Conservation (phyloP, 768 basidiomycete species). For the Tylopilus plumbeoviolaceoides region DNA sequence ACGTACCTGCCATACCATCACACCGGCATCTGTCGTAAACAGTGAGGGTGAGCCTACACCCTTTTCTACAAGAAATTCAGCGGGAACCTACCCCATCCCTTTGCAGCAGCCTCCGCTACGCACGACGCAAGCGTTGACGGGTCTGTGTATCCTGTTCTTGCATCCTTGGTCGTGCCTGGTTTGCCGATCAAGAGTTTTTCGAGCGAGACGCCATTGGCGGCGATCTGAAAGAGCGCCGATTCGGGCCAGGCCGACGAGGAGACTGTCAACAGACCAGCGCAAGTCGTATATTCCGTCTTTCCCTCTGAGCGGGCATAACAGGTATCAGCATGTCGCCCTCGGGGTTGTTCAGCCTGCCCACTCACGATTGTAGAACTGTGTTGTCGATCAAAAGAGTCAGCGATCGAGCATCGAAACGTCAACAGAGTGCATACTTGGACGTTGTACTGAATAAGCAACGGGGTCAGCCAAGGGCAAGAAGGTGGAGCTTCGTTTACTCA, state of each 20-base stretch:
- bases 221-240: constrained; percentile 52
- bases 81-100: constrained; percentile 51
- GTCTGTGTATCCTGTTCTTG: constrained; percentile 54
- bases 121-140: constrained; percentile 57
- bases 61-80: background rate
- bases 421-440: constrained; percentile 31
- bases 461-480: background rate
- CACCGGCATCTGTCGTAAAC: constrained; percentile 31
- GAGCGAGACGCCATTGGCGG: constrained; percentile 40
- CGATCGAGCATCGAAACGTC: background rate
- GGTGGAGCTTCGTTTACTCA: background rate
- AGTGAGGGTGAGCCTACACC: background rate
- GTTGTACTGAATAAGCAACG: constrained; percentile 24
- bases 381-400: constrained; percentile 1
- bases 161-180: constrained; percentile 40
- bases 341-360: background rate
- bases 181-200: constrained; percentile 57
- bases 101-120: constrained; percentile 51
- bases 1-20: constrained; percentile 41
- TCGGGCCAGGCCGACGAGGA: constrained; percentile 62
- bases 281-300: constrained; percentile 58
- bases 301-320: constrained; percentile 44
- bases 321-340: background rate
- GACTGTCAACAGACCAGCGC: constrained; percentile 50
- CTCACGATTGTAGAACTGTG: constrained; percentile 30